Evolutionary conservation across 257 asterid species (phyloP).

Genomic region (Paraleonurus japonicus): DNA sequence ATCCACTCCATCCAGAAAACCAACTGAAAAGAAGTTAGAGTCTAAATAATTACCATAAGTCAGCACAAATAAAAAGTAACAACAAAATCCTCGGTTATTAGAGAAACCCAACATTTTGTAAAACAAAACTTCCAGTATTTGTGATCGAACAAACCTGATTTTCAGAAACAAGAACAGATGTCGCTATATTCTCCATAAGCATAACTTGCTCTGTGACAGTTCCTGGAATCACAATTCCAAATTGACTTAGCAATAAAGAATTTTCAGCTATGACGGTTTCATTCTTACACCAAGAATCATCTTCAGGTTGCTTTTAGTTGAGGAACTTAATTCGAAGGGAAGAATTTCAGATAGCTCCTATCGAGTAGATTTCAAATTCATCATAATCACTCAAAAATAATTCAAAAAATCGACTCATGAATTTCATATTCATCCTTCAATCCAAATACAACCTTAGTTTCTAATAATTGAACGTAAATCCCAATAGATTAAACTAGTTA

Average conservation of each 20-base stretch:
- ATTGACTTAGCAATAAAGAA: neutral
- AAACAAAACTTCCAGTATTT: neutral
- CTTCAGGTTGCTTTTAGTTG: neutral
- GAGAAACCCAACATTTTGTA: neutral
- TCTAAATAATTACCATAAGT: neutral
- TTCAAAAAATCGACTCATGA: neutral
- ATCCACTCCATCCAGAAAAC: too few species aligned
- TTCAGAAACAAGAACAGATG: constrained; percentile 81
- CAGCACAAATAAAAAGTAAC: neutral
- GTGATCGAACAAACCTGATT: constrained; percentile 54
- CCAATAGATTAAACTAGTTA: constrained; percentile 1
- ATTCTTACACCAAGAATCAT: neutral
- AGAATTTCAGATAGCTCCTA: neutral
- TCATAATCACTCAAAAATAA: neutral
- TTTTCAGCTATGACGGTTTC: neutral
- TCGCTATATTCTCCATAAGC: constrained; percentile 97
- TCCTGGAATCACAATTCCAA: constrained; percentile 45
- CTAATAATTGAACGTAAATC: neutral
- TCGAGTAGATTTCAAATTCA: neutral
- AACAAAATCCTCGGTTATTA: neutral
- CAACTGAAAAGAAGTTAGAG: neutral
- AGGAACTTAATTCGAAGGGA: neutral
- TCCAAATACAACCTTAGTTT: neutral
- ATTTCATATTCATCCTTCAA: neutral
- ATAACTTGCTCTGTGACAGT: constrained; percentile 85